Conservation (phyloP, 1,284 basidiomycete species). For the Meripilus lineatus region DNA sequence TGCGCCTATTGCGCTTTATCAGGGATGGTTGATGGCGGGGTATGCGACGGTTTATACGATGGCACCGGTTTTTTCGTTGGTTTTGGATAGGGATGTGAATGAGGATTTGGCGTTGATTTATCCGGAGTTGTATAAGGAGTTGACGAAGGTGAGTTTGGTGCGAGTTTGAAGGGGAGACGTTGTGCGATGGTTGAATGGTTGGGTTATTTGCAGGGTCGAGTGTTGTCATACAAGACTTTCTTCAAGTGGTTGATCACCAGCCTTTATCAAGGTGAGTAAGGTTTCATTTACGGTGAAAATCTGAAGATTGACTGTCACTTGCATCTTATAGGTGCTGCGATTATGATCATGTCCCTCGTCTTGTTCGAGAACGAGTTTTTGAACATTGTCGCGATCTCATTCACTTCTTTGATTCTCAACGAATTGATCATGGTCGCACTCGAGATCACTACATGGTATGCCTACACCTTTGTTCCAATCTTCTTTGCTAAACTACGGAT, state of each 20-base stretch:
- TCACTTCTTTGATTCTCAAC: slow-evolving; percentile 93
- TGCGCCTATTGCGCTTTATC: slow-evolving; percentile 96
- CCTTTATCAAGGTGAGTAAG: slow-evolving; percentile 83
- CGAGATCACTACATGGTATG: slow-evolving; percentile 93
- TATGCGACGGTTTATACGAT: slow-evolving; percentile 99
- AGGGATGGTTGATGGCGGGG: slow-evolving; percentile 97
- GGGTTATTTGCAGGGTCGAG: slow-evolving; percentile 62
- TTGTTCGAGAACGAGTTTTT: slow-evolving; percentile 98
- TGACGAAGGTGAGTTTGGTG: slow-evolving; percentile 72
- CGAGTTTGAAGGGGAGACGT: too few relatives aligned
- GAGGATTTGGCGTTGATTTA: slow-evolving; percentile 95
- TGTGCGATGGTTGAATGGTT: neutral
- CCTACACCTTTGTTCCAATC: neutral
- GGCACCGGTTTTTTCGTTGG: slow-evolving; percentile 97
- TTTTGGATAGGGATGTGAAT: slow-evolving; percentile 93
- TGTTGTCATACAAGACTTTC: slow-evolving; percentile 94
- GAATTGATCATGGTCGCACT: slow-evolving; percentile 99
- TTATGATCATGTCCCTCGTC: slow-evolving; percentile 96
- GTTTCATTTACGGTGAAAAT: neutral
- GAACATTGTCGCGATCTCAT: slow-evolving; percentile 98
- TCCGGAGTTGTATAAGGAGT: slow-evolving; percentile 96
- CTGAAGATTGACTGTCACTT: neutral
- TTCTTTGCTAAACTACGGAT: neutral
- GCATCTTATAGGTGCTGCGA: slow-evolving; percentile 78
- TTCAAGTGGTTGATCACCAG: slow-evolving; percentile 98